These are phyloP conservation scores for Recurvomyces mirabilis DNA, from an alignment of 495 filamentous ascomycete species.

Conservation along the genomic window DNA sequence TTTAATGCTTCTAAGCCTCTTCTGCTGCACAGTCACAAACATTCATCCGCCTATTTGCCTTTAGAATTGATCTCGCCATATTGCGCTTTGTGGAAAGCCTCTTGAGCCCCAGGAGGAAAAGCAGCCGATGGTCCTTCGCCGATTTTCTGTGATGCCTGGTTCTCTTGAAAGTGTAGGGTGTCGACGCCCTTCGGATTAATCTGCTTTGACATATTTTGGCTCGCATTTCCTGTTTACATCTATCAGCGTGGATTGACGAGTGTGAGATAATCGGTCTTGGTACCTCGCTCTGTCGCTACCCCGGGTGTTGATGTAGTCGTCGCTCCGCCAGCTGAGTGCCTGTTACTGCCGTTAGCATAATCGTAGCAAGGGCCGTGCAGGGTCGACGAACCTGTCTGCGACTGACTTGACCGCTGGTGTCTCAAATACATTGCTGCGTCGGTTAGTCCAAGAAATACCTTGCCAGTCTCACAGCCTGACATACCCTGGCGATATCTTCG, in stretches of 20 bases:
- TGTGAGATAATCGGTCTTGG: background rate
- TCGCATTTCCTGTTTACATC: slow-evolving; percentile 4
- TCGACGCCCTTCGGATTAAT: slow-evolving; percentile 10
- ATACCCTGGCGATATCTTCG: background rate
- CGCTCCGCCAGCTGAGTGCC: slow-evolving; percentile 21
- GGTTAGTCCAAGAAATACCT: too few relatives aligned
- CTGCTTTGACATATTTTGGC: slow-evolving; percentile 1
- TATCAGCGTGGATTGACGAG: background rate
- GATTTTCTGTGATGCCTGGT: slow-evolving; percentile 9
- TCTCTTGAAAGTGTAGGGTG: slow-evolving; percentile 9
- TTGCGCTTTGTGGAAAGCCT: background rate
- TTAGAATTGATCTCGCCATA: background rate
- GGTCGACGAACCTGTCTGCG: slow-evolving; percentile 18
- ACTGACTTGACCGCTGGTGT: slow-evolving; percentile 24
- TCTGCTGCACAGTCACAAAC: too few relatives aligned
- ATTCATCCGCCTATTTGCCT: background rate
- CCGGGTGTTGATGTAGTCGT: slow-evolving; percentile 22
- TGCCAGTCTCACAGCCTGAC: slow-evolving; percentile 1
- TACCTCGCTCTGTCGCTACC: slow-evolving; percentile 22
- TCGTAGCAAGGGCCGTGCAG: background rate
- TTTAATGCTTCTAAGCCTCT: too few relatives aligned
- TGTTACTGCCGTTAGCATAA: background rate
- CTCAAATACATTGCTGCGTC: slow-evolving; percentile 19
- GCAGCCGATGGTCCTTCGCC: background rate
- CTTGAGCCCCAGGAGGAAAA: background rate